Evolutionary conservation across 257 asterid genomes (phyloP).

Genomic region (Solanum habrochaites): DNA sequence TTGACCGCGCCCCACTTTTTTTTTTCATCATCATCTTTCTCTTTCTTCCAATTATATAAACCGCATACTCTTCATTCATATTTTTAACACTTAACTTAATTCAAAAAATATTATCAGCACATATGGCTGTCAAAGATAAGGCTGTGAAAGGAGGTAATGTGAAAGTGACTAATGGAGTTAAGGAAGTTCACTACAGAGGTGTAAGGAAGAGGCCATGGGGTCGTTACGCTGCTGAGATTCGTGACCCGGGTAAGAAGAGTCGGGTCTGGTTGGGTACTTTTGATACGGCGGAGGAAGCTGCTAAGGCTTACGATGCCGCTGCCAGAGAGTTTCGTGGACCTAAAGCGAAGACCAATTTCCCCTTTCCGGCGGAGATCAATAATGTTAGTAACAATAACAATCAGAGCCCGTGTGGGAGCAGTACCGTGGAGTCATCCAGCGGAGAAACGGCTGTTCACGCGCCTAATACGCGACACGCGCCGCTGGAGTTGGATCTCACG

Average conservation of each 20-base stretch:
- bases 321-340: constrained; percentile 79
- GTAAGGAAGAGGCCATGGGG: constrained; percentile 98
- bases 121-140: constrained; percentile 53
- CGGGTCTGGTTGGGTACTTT: constrained; percentile 91
- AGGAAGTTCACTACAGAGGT: constrained; percentile 72
- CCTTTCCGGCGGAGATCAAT: constrained; percentile 14
- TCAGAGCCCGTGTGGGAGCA: constrained; percentile 60
- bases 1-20: constrained; percentile 29
- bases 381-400: not conserved
- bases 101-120: too few species aligned
- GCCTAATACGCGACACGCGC: constrained; percentile 29
- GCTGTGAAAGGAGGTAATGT: constrained; percentile 2
- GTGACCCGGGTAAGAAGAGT: constrained; percentile 81
- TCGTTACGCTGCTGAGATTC: constrained; percentile 95
- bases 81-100: too few species aligned
- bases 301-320: constrained; percentile 78
- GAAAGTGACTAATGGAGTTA: constrained; percentile 22
- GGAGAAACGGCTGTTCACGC: constrained; percentile 32
- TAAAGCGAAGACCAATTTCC: constrained; percentile 80
- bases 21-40: not conserved
- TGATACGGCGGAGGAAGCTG: constrained; percentile 94
- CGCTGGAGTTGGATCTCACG: constrained; percentile 56
- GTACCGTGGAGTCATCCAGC: constrained; percentile 73
- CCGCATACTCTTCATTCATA: not conserved
- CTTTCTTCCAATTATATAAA: constrained; percentile 6